Evolutionary conservation across 2,329 filamentous ascomycete species (phyloP), one percentile per base, ranked within the genome.

Genomic region (Diaporthe citriasiana): DNA sequence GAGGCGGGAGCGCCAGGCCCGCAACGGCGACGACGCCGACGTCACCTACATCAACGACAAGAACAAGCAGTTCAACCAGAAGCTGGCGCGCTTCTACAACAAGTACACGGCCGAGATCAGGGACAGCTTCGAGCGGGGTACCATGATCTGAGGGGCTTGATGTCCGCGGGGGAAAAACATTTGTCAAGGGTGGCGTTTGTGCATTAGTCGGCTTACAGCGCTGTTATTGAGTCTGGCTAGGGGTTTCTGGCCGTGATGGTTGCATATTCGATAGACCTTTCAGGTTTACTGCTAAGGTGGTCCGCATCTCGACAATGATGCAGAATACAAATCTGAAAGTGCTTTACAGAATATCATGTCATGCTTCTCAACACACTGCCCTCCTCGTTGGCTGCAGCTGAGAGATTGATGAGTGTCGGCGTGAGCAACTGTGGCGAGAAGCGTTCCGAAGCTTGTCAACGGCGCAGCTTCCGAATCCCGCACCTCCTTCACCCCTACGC

Each of bases 41-140:
- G 94, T 98, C 79, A 98, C 96, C 10, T 98, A 98, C 85, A 99
- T 99, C 90, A 99, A 99, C 85, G 95, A 98, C 85, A 98, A 99
- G 93, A 99, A 99, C 89, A 75, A 98, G 89, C 95, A 98, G 88
- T 99, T 99, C 87, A 99, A 99, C 91, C 92, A 97, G 87, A 98
- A 99, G 87, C 87, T 99, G 83, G 89, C 93, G 71, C 89, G 97
- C 78, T 99, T 98, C 86, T 99, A 99, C 85, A 97, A 99, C 86
- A 97, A 98, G 87, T 99, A 99, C 84, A 99, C 97, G 59, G 92
- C 94, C 42, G 97, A 99, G 83, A 98, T 99, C 79, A 89, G 97
- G 81, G 97, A 99, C 81, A 98, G 94, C 83, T 99, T 99, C 82
- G 97, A 99, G 89, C 91, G 97, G 77, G 97, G 97, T 25, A 98